phyloP scores from a whole-genome alignment of 2,329 filamentous ascomycete genomes.

The Penicillium sp. region DNA sequence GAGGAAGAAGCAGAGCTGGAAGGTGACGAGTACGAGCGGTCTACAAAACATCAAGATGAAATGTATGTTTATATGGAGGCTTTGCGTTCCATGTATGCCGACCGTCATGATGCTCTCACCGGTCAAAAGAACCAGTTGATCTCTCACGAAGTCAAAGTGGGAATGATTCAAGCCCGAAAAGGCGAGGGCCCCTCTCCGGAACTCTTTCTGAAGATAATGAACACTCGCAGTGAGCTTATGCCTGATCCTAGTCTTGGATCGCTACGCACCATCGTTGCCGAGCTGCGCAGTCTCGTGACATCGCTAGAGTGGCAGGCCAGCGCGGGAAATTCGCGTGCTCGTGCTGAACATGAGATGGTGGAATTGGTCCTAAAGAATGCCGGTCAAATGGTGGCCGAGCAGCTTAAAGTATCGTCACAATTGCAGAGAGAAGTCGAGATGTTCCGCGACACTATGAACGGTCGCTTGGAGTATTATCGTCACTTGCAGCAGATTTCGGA shows the following conservation, averaged over 20 bases:
- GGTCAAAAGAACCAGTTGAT: slow-evolving; percentile 74
- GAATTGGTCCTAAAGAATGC: slow-evolving; percentile 60
- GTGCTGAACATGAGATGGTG: slow-evolving; percentile 63
- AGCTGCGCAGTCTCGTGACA: slow-evolving; percentile 62
- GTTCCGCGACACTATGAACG: slow-evolving; percentile 77
- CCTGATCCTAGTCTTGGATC: slow-evolving; percentile 55
- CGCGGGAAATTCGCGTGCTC: slow-evolving; percentile 53
- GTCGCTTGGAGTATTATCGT: slow-evolving; percentile 81
- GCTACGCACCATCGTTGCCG: slow-evolving; percentile 65
- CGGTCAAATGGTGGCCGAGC: slow-evolving; percentile 50
- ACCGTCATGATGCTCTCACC: slow-evolving; percentile 71
- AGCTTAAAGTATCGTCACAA: slow-evolving; percentile 50
- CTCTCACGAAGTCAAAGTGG: slow-evolving; percentile 65
- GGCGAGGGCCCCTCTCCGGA: slow-evolving; percentile 69
- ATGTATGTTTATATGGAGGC: slow-evolving; percentile 81
- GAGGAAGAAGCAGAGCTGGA: slow-evolving; percentile 71
- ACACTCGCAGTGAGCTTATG: slow-evolving; percentile 44
- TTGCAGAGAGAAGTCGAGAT: slow-evolving; percentile 66
- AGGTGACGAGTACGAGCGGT: slow-evolving; percentile 85
- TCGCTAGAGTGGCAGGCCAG: slow-evolving; percentile 58
- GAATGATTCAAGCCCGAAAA: slow-evolving; percentile 57
- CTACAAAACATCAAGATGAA: slow-evolving; percentile 82
- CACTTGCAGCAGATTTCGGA: slow-evolving; percentile 91
- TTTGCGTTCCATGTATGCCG: slow-evolving; percentile 69
- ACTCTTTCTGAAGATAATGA: slow-evolving; percentile 51